phyloP scores from a whole-genome alignment of 306 rosid genomes.

The Phaseolus lunatus region DNA sequence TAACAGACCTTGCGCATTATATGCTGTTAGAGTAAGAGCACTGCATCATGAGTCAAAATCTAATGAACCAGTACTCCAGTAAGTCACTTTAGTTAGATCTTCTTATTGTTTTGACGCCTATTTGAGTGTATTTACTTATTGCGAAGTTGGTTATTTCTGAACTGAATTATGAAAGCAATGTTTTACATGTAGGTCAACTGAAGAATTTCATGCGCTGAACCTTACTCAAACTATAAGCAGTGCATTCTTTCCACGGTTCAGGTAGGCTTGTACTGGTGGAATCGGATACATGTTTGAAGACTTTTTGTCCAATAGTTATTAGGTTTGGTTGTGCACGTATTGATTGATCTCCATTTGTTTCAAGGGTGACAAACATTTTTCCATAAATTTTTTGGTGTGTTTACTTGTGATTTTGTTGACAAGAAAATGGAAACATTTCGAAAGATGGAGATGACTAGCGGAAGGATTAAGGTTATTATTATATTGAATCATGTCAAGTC shows the following conservation, averaged over 20 bases:
- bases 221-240: conserved; percentile 76
- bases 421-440: background rate
- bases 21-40: conserved; percentile 60
- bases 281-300: conserved; percentile 3
- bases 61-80: conserved; percentile 58
- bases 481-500: background rate
- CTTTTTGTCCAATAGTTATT: conserved; percentile 1
- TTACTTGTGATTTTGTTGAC: background rate
- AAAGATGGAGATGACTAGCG: conserved; percentile 4
- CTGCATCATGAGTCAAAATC: conserved; percentile 55
- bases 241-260: conserved; percentile 82
- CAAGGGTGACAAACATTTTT: conserved; percentile 13
- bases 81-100: conserved; percentile 49
- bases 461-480: conserved; percentile 9
- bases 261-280: conserved; percentile 51
- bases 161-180: conserved; percentile 26
- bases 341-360: conserved; percentile 10
- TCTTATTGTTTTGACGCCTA: background rate
- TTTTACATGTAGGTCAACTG: conserved; percentile 59
- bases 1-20: conserved; percentile 84
- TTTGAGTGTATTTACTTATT: conserved; percentile 2
- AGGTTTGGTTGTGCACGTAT: background rate
- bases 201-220: conserved; percentile 52
- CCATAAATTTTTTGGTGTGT: conserved; percentile 11
- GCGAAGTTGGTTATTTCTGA: conserved; percentile 29